phyloP scores from a whole-genome alignment of 352 stramenopile genomes.

The Globisporangium nunn region DNA sequence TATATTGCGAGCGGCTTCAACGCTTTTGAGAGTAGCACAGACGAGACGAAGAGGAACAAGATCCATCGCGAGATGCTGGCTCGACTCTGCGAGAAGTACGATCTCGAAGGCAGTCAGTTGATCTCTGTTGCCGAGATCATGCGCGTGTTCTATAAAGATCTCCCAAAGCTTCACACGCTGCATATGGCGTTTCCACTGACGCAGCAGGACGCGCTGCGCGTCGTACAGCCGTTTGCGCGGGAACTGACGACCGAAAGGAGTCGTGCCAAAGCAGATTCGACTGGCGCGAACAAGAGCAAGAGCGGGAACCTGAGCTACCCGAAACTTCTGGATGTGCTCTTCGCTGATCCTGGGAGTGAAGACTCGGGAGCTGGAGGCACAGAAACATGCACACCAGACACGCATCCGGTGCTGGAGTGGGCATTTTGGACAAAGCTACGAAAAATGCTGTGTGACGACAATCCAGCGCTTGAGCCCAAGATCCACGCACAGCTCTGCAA shows the following conservation, averaged over 20 bases:
- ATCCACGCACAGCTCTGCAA: conserved; percentile 39
- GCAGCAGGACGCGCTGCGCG: conserved; percentile 26
- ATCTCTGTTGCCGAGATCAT: conserved; percentile 31
- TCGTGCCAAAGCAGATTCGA: too few species aligned
- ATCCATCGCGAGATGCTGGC: conserved; percentile 20
- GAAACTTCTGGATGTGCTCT: conserved; percentile 27
- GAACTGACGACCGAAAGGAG: background rate
- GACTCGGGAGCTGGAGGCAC: background rate
- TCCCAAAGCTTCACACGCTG: conserved; percentile 27
- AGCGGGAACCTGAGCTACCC: conserved; percentile 27
- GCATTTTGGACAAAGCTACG: conserved; percentile 36
- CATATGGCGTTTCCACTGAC: conserved; percentile 25
- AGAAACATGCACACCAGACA: background rate
- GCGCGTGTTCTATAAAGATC: conserved; percentile 28
- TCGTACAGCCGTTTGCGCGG: conserved; percentile 14
- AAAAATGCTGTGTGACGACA: conserved; percentile 24
- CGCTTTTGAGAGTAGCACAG: background rate
- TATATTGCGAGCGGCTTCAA: conserved; percentile 42
- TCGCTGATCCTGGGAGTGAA: conserved; percentile 7
- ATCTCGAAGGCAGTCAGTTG: conserved; percentile 23
- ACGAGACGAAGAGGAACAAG: background rate
- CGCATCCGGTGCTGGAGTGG: conserved; percentile 7
- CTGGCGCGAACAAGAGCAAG: background rate
- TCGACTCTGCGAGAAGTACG: conserved; percentile 42
- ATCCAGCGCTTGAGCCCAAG: conserved; percentile 17